Conservation (phyloP, 2,329 filamentous ascomycete genomes). For the Simplicillium aogashimaense region DNA sequence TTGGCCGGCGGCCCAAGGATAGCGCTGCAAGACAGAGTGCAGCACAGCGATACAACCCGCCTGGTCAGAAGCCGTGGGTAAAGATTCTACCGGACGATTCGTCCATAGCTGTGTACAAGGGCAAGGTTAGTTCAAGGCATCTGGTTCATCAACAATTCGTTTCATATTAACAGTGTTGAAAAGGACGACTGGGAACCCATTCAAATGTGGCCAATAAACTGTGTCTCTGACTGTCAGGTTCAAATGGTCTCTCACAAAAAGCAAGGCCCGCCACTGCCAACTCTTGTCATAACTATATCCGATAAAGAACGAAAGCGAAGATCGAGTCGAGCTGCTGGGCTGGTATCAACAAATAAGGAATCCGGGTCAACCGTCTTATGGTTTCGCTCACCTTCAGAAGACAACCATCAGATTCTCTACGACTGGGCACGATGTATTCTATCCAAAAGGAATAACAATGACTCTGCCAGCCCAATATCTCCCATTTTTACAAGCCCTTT, state of each 20-base stretch:
- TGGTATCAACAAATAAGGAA: constrained; percentile 41
- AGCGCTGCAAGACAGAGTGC: constrained; percentile 18
- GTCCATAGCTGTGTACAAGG: constrained; percentile 45
- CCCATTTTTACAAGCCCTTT: constrained; percentile 47
- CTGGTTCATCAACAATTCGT: background rate
- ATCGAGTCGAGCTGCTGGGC: constrained; percentile 51
- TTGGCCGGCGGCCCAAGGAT: constrained; percentile 27
- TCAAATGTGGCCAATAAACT: constrained; percentile 41
- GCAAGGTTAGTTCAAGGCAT: constrained; percentile 32
- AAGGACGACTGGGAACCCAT: constrained; percentile 44
- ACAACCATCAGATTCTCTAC: constrained; percentile 39
- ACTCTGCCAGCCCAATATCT: constrained; percentile 42
- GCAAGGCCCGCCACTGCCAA: constrained; percentile 48
- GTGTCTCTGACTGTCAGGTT: constrained; percentile 46
- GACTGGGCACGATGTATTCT: constrained; percentile 51
- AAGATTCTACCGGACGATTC: constrained; percentile 27
- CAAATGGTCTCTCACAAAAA: constrained; percentile 52
- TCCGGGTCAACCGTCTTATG: constrained; percentile 37
- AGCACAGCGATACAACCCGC: constrained; percentile 22
- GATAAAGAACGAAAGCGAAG: constrained; percentile 55
- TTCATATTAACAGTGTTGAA: constrained; percentile 9
- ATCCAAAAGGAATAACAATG: constrained; percentile 31
- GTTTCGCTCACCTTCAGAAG: constrained; percentile 46
- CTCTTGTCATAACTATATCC: constrained; percentile 46
- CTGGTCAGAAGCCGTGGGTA: constrained; percentile 24